A percentile compares a stretch with the other conserved stretches of the same genome.
phyloP scores from a whole-genome alignment of 768 basidiomycete species.

The Pulveroboletus ravenelii region DNA sequence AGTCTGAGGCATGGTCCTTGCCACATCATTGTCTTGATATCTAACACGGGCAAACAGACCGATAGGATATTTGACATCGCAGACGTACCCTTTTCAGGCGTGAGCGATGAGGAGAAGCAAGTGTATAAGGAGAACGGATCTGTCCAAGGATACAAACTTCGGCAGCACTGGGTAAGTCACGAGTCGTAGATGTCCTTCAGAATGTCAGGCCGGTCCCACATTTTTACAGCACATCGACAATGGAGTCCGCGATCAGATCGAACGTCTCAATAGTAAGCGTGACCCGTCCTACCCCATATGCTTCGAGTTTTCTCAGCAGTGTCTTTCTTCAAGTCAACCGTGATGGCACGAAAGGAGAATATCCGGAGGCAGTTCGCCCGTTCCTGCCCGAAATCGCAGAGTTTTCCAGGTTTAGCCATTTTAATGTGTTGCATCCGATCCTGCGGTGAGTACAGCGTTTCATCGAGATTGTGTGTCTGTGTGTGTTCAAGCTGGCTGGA shows the following conservation, averaged over 20 bases:
- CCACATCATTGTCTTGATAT: slow-evolving; percentile 15
- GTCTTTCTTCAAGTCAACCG: slow-evolving; percentile 42
- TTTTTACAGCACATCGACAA: slow-evolving; percentile 50
- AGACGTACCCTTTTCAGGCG: slow-evolving; percentile 36
- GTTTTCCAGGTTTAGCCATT: slow-evolving; percentile 49
- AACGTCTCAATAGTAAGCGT: slow-evolving; percentile 54
- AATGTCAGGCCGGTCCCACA: not conserved
- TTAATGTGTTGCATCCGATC: slow-evolving; percentile 46
- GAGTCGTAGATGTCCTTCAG: not conserved
- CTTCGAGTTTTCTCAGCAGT: not conserved
- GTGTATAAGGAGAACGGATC: slow-evolving; percentile 42
- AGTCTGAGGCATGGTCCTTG: slow-evolving; percentile 31
- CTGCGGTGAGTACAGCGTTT: slow-evolving; percentile 32
- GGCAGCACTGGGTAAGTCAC: slow-evolving; percentile 42
- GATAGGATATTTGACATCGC: slow-evolving; percentile 28
- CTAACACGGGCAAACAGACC: slow-evolving; percentile 34
- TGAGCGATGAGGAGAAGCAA: slow-evolving; percentile 41
- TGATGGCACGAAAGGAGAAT: slow-evolving; percentile 40
- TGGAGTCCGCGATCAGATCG: slow-evolving; percentile 59
- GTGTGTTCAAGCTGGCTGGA: not conserved
- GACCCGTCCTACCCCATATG: not conserved
- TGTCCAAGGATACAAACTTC: slow-evolving; percentile 50
- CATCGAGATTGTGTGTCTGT: not conserved
- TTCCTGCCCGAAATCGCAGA: slow-evolving; percentile 49
- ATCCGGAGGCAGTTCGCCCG: slow-evolving; percentile 47